Conservation (phyloP, 768 basidiomycete genomes). For the Lactifluus piperatus region DNA sequence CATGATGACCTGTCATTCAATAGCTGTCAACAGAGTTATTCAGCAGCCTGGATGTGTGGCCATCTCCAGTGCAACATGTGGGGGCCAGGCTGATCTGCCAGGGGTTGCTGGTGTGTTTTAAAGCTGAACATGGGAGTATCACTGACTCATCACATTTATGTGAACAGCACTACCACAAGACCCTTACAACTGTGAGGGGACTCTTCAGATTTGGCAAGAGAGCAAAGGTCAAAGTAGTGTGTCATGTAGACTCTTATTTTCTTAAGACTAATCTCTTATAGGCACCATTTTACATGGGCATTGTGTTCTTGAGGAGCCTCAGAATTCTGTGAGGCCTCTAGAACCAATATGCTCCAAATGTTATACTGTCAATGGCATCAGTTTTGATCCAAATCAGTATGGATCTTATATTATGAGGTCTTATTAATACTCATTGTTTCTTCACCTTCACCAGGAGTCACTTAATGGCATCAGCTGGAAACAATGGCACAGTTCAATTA, state of each 20-base stretch:
- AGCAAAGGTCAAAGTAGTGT: not conserved
- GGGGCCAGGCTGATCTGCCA: slow-evolving; percentile 3
- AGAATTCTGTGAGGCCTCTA: not conserved
- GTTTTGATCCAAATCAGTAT: slow-evolving; percentile 20
- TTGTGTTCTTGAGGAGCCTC: not conserved
- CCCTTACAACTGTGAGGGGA: slow-evolving; percentile 11
- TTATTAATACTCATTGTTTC: too few relatives aligned
- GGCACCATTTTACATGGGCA: slow-evolving; percentile 15
- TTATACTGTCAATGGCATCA: slow-evolving; percentile 16
- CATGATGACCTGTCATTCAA: not conserved
- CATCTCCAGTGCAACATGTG: slow-evolving; percentile 13
- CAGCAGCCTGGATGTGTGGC: slow-evolving; percentile 10
- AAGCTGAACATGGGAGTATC: not conserved
- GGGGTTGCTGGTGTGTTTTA: not conserved
- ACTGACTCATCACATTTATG: not conserved
- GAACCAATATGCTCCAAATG: slow-evolving; percentile 4
- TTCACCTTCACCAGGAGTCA: not conserved
- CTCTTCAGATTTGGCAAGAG: slow-evolving; percentile 14
- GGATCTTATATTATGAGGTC: not conserved
- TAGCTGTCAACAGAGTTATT: slow-evolving; percentile 10
- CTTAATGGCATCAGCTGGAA: slow-evolving; percentile 15
- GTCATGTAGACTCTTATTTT: not conserved
- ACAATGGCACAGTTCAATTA: slow-evolving; percentile 11
- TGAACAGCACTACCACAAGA: not conserved
- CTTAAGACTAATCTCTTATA: not conserved